Percentiles rank a stretch among this genome's conserved stretches.
These are phyloP conservation scores for Coemansia sp. DNA, from an alignment of 192 early-diverging fungal genomes.

Conservation along the genomic window DNA sequence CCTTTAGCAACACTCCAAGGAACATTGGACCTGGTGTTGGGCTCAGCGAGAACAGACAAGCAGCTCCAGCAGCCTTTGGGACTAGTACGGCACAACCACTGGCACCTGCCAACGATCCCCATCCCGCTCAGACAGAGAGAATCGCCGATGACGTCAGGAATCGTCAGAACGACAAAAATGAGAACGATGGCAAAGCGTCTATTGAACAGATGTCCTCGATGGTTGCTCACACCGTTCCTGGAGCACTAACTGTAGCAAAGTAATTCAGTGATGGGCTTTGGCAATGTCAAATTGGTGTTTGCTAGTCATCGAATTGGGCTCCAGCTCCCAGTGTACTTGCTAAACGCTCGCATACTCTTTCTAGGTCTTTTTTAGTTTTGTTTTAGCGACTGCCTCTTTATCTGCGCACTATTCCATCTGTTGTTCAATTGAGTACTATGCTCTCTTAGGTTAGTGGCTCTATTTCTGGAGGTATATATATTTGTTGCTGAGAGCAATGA, in stretches of 20 bases:
- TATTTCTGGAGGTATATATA: too few species aligned
- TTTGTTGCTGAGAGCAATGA: too few species aligned
- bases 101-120: neutral
- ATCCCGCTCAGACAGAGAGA: neutral
- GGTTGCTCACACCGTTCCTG: conserved; percentile 33
- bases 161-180: neutral
- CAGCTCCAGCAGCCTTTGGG: neutral
- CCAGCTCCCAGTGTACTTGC: too few species aligned
- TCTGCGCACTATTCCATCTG: too few species aligned
- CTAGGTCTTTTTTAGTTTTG: too few species aligned
- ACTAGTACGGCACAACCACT: neutral
- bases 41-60: neutral
- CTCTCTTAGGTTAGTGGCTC: too few species aligned
- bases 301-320: too few species aligned
- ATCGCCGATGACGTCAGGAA: neutral
- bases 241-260: conserved; percentile 25
- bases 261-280: neutral
- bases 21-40: neutral
- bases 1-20: neutral
- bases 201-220: conserved; percentile 27
- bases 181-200: neutral
- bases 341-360: too few species aligned
- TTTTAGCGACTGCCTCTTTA: too few species aligned
- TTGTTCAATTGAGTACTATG: too few species aligned
- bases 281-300: too few species aligned